Conservation (phyloP, 176 grass and related monocot species). For the Triticum monococcum region DNA sequence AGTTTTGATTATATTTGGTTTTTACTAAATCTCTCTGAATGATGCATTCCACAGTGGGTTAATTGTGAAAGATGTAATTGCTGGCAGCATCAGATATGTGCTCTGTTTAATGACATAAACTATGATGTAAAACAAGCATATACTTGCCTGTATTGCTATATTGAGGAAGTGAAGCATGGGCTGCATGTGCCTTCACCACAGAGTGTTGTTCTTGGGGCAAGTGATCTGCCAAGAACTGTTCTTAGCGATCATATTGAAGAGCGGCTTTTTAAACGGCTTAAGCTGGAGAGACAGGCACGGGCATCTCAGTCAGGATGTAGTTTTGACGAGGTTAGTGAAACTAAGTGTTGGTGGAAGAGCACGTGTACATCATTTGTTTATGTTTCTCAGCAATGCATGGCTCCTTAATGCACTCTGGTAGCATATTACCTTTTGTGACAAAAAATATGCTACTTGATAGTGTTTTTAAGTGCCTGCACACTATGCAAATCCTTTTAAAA, state of each 20-base stretch:
- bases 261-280: constrained; percentile 76
- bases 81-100: constrained; percentile 99
- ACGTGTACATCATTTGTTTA: neutral
- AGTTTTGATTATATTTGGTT: constrained; percentile 8
- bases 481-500: neutral
- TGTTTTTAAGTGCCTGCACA: neutral
- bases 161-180: constrained; percentile 75
- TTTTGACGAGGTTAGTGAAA: constrained; percentile 75
- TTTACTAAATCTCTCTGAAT: constrained; percentile 38
- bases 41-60: constrained; percentile 77
- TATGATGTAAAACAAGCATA: constrained; percentile 92
- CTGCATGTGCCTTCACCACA: constrained; percentile 84
- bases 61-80: constrained; percentile 98
- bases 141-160: constrained; percentile 89
- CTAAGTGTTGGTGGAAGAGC: constrained; percentile 1
- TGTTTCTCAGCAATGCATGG: neutral
- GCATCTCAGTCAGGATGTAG: constrained; percentile 47
- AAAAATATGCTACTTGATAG: neutral
- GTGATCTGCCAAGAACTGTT: constrained; percentile 87
- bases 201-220: constrained; percentile 97
- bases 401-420: neutral
- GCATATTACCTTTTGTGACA: neutral
- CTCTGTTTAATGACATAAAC: constrained; percentile 91
- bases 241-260: constrained; percentile 97
- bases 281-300: constrained; percentile 75